phyloP scores from a whole-genome alignment of 495 filamentous ascomycete genomes.

The Penicillium coprophilum region DNA sequence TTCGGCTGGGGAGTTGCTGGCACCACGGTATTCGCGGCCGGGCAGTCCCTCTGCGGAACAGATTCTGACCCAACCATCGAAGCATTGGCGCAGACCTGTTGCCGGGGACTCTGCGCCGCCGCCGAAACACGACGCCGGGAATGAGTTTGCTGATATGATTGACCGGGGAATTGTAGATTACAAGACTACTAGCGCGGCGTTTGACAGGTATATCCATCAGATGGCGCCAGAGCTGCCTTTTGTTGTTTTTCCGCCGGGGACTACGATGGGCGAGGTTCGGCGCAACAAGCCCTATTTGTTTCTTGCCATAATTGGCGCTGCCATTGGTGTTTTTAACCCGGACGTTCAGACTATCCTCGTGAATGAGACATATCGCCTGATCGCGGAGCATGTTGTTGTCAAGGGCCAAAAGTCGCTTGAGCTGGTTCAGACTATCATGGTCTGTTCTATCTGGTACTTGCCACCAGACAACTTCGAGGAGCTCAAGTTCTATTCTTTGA shows the following conservation, averaged over 20 bases:
- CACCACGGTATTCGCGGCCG: conserved; percentile 21
- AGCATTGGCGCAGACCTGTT: conserved; percentile 20
- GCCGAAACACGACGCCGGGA: conserved; percentile 14
- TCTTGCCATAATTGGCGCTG: conserved; percentile 70
- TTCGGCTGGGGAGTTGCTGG: conserved; percentile 13
- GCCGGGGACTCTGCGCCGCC: conserved; percentile 13
- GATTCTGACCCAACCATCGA: conserved; percentile 13
- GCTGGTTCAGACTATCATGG: conserved; percentile 75
- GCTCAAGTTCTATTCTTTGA: conserved; percentile 86
- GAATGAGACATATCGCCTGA: conserved; percentile 66
- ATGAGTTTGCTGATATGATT: conserved; percentile 62
- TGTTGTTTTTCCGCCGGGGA: conserved; percentile 70
- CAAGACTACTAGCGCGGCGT: conserved; percentile 62
- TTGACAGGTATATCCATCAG: conserved; percentile 64
- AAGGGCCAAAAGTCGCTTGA: conserved; percentile 83
- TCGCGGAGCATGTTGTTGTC: conserved; percentile 73
- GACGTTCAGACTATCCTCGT: conserved; percentile 59
- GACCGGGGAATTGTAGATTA: conserved; percentile 66
- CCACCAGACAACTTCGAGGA: conserved; percentile 82
- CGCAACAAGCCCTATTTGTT: conserved; percentile 75
- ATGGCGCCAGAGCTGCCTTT: conserved; percentile 74
- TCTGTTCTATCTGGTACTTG: conserved; percentile 76
- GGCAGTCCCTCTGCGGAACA: conserved; percentile 31
- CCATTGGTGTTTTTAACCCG: conserved; percentile 62
- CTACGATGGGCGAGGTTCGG: conserved; percentile 65